These are phyloP conservation scores for Pestalotiopsis sp. DNA, from an alignment of 2,329 filamentous ascomycete species.

Conservation along the genomic window DNA sequence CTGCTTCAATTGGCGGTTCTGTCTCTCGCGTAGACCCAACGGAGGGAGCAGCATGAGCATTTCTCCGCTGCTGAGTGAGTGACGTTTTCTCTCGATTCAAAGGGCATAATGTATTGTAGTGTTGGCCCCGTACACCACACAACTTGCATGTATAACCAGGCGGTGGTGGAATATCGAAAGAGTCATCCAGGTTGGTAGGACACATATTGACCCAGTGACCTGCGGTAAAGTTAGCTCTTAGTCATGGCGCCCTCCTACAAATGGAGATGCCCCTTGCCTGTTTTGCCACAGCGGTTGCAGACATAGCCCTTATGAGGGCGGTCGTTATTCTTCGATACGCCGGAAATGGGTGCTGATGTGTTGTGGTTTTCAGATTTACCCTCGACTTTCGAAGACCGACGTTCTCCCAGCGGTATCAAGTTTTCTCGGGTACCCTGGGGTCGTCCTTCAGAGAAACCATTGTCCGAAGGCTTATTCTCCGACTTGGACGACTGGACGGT, in stretches of 20 bases:
- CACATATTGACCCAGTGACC: conserved; percentile 41
- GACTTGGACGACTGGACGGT: neutral
- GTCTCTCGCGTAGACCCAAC: neutral
- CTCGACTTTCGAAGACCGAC: neutral
- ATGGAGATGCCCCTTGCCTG: conserved; percentile 25
- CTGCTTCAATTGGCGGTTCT: neutral
- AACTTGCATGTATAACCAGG: conserved; percentile 34
- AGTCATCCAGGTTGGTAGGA: conserved; percentile 43
- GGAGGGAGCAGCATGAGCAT: conserved; percentile 8
- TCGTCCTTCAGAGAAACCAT: neutral
- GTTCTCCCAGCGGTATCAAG: conserved; percentile 6
- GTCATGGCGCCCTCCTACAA: neutral
- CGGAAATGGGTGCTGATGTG: neutral
- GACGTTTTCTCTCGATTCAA: conserved; percentile 32
- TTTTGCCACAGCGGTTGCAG: conserved; percentile 33
- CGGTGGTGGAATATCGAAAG: conserved; percentile 33
- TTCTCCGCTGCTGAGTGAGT: conserved; percentile 33
- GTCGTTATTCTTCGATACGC: neutral
- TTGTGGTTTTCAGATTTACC: neutral
- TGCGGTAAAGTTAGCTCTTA: conserved; percentile 21
- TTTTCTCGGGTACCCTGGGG: conserved; percentile 11
- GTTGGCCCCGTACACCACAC: conserved; percentile 34
- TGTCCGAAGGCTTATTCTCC: neutral
- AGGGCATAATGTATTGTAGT: conserved; percentile 39
- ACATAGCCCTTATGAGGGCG: conserved; percentile 21